Base-by-base conservation (phyloP, 2,329 filamentous ascomycete species). In the Aureobasidium leucospermi region DNA sequence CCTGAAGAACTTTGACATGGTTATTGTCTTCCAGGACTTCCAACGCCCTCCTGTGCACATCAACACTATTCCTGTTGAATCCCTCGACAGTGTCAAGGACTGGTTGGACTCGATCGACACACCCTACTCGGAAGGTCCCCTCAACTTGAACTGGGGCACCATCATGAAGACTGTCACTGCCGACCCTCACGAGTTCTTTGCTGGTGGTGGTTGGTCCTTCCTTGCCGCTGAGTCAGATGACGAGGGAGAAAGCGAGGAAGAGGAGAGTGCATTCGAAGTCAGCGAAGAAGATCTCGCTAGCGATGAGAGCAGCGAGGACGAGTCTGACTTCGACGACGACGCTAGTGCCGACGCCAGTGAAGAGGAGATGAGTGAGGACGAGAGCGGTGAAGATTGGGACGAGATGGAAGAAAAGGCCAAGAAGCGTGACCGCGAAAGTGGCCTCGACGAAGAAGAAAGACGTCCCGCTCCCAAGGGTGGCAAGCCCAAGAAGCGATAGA, bases 121-220 rank as follows among this genome's bases (percentile, higher is more conserved):
- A 69, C 87, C 94, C 16, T 97, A 87, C 78, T 89, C 85, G 11
- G 95, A 99, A 74, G 94, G 94, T 60, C 94, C 93, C 1, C 85
- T 99, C 66, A 99, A 99, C 77, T 81, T 99, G 60, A 97, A 97
- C 80, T 99, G 94, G 94, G 88, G 89, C 10, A 96, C 92, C 15
- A 99, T 99, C 71, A 99, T 99, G 91, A 99, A 99, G 81, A 99
- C 94, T 0, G 92, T 99, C 29, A 93, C 89, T 19, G 86, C 88
- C 38, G 92, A 99, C 71, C 90, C 94, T 2, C 93, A 99, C 71
- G 85, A 88, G 67, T 99, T 99, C 84, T 99, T 96, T 74, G 84
- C 82, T 4, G 93, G 97, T 64, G 94, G 95, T 34, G 94, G 94
- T 47, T 99, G 94, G 94, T 88, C 85, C 1, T 97, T 99, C 82